phyloP scores from a whole-genome alignment of 441 rosid genomes.

The Erodium moschatum region DNA sequence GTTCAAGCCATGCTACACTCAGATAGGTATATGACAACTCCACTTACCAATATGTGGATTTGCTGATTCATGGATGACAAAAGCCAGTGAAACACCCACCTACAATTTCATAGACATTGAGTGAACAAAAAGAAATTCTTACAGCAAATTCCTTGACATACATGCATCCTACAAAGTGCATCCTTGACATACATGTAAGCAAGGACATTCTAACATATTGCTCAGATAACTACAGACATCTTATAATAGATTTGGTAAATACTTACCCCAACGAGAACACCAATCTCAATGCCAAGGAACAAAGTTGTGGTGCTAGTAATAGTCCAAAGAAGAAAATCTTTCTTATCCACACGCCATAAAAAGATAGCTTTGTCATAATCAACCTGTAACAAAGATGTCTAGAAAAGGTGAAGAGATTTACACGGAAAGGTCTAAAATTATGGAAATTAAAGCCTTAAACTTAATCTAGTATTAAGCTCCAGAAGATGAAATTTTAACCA shows the following conservation, averaged over 20 bases:
- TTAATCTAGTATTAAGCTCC: neutral
- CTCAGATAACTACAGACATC: neutral
- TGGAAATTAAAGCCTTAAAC: neutral
- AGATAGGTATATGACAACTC: neutral
- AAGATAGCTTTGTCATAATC: constrained; percentile 85
- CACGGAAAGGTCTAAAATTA: neutral
- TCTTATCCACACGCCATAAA: constrained; percentile 88
- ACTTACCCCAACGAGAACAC: constrained; percentile 94
- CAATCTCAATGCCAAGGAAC: constrained; percentile 92
- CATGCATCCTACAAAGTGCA: constrained; percentile 4
- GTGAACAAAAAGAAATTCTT: constrained; percentile 11
- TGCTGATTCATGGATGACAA: constrained; percentile 95
- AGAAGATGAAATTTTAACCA: neutral
- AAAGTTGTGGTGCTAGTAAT: constrained; percentile 67
- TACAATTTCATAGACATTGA: constrained; percentile 27
- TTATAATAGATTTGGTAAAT: constrained; percentile 7
- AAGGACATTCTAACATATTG: neutral
- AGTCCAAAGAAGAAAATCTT: constrained; percentile 92
- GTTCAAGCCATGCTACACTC: neutral
- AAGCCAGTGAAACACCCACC: constrained; percentile 92
- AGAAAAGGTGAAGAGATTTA: constrained; percentile 10
- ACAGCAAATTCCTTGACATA: neutral
- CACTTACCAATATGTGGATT: constrained; percentile 91
- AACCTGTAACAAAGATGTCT: constrained; percentile 47
- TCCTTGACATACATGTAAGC: neutral